Evolutionary conservation across 495 filamentous ascomycete species (phyloP), one percentile per base, ranked within the genome.

Genomic region (Podospora pseudocomata): DNA sequence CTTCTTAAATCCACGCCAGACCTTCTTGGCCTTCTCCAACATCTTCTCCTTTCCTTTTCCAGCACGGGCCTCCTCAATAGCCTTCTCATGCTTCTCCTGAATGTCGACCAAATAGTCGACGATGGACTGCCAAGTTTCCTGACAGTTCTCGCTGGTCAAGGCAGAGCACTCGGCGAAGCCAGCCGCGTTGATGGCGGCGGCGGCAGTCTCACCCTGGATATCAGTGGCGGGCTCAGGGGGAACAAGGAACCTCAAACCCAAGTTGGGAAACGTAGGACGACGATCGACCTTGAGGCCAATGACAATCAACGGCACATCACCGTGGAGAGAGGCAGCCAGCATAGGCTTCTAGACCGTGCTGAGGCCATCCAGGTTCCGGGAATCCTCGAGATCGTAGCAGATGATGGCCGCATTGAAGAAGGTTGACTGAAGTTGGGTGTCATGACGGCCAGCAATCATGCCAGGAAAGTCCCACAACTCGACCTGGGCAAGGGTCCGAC

Each of bases 381-480:
- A 26, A 58, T 75, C 69, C 49, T 74, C 76, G 15, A 74, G 59
- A 66, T 64, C 68, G 44, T 70, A 76, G 69, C 76, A 78, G 57
- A 77, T 66, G 27, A 77, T 63, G n/a, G 72, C 73, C 4, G 70
- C 75, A 26, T 78, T 65, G 55, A 78, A 78, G 59, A 73, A 74
- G 18, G 63, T 72, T 3, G 66, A 61, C 4, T 68, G 59, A 3
- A 73, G 65, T 5, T 65, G 67, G 3, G 54, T 44, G 26, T 27
- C 16, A 7, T 34, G 32, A 13, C 66, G 53, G 44, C 54, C 44
- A 26, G 55, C 58, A 11, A 69, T 26, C 2, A 49, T 58, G 7
- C 75, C 75, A 3, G 75, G 75, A 60, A 77, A 71, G 60, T 77
- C 76, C 73, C 75, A 78, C 4, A 78, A 27, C 73, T 77, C 75